These are phyloP conservation scores for Pythium vanterpoolii DNA, from an alignment of 352 stramenopile species.

Conservation along the genomic window DNA sequence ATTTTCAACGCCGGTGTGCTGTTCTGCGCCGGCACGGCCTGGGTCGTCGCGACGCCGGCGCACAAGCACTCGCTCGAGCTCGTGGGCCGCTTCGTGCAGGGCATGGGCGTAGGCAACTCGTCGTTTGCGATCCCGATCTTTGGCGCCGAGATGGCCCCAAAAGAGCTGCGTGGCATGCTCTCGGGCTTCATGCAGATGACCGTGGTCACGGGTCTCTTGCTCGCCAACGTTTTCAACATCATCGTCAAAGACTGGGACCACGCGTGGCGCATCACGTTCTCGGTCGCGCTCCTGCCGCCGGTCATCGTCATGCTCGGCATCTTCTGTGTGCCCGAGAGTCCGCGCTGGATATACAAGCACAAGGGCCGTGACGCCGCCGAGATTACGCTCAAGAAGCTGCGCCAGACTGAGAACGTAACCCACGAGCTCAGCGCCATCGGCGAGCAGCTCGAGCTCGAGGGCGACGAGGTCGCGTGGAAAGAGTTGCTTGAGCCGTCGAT, in stretches of 20 bases:
- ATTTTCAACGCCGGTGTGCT: conserved; percentile 30
- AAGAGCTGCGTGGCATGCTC: conserved; percentile 33
- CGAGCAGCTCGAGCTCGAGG: conserved; percentile 35
- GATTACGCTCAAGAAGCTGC: conserved; percentile 24
- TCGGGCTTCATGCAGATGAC: conserved; percentile 40
- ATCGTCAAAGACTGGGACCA: conserved; percentile 20
- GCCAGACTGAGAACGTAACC: conserved; percentile 25
- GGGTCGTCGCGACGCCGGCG: conserved; percentile 19
- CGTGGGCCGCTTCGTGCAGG: conserved; percentile 29
- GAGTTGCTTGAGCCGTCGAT: conserved; percentile 29
- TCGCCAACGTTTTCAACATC: conserved; percentile 37
- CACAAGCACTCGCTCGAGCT: conserved; percentile 24
- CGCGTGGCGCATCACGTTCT: conserved; percentile 32
- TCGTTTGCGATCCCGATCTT: conserved; percentile 43
- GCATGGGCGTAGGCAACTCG: conserved; percentile 36
- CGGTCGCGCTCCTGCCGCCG: conserved; percentile 25
- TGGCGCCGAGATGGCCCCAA: conserved; percentile 37
- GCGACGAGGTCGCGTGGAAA: conserved; percentile 20
- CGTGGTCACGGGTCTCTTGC: conserved; percentile 31
- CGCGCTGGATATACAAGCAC: conserved; percentile 41
- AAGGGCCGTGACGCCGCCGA: conserved; percentile 30
- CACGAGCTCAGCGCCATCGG: conserved; percentile 38
- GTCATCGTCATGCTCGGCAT: conserved; percentile 39
- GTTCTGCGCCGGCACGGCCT: conserved; percentile 34
- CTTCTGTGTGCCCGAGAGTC: conserved; percentile 44